Percentiles rank a stretch among this genome's conserved stretches.
Conservation (phyloP, 305 asterid genomes). For the Fraxinus platypoda region DNA sequence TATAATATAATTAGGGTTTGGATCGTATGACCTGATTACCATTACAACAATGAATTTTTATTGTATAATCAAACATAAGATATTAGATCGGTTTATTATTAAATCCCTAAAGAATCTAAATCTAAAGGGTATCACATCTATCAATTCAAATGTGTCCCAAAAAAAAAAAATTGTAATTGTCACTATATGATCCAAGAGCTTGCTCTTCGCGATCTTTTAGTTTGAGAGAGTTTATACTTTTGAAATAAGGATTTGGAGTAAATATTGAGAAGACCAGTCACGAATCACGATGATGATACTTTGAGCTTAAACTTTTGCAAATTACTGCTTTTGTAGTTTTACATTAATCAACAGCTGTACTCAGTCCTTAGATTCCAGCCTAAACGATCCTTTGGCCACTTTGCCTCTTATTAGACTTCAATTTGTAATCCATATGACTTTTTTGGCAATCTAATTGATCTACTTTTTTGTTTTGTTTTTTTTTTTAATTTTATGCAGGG, state of each 20-base stretch:
- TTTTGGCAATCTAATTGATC: background rate
- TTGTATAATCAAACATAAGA: background rate
- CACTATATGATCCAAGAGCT: background rate
- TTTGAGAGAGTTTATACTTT: background rate
- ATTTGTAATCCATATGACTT: background rate
- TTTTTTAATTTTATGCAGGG: conserved; percentile 43
- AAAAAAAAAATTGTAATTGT: background rate
- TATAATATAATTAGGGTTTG: background rate
- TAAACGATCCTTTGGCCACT: conserved; percentile 1
- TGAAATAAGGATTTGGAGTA: background rate
- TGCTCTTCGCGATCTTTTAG: conserved; percentile 5
- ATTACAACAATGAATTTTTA: background rate
- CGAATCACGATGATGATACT: background rate
- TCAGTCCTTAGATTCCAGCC: conserved; percentile 10
- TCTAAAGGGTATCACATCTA: background rate
- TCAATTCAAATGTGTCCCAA: background rate
- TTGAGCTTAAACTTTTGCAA: conserved; percentile 6
- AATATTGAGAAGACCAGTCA: conserved; percentile 14
- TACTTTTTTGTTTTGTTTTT: background rate
- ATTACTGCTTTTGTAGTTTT: background rate
- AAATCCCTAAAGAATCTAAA: background rate
- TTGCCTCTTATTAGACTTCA: background rate
- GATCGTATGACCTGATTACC: background rate
- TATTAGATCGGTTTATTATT: background rate
- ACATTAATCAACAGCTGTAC: background rate